Evolutionary conservation across 306 rosid species (phyloP), one percentile per base, ranked within the genome.

Genomic region (Amphicarpaea edgeworthii): DNA sequence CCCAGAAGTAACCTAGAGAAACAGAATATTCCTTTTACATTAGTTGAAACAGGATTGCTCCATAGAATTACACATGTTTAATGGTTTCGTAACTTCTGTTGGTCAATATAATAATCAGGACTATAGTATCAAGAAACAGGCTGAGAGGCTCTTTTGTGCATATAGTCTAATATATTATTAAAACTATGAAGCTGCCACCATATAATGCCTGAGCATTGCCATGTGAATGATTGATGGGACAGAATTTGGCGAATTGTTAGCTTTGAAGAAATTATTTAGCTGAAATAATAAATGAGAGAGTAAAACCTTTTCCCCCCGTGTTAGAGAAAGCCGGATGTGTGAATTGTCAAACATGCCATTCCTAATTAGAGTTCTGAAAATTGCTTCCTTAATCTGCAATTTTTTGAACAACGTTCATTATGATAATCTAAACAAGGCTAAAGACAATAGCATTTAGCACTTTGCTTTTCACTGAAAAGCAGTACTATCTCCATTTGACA

Each of bases 331-430:
- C 47, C 96, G 85, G 61, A 92, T 90, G 87, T 92, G 97, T 11
- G 93, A 70, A 60, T 87, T 90, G 79, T 90, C 89, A 81, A 90
- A 90, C 97, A 92, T 92, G 75, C 92, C 96, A 72, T 92, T 92
- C 59, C 86, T 87, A 70, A 90, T 87, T 24, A 92, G 88, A 65
- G 97, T 90, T 77, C 38, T 79, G 86, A 92, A 92, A 81, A 92
- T 88, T 57, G 93, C 96, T 76, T 88, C 93, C 82, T 90, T 92
- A 58, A 92, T 87, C 97, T 92, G 85, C 85, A 78, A 66, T 68
- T 62, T 78, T 57, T 64, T 55, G 61, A 70, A 73, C 32, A 54
- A 57, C 23, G 70, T 32, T 9, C 30, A 37, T 16, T 66, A 77
- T 17, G 46, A 42, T 40, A 62, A 54, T 75, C 68, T 12, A 51